phyloP scores from a whole-genome alignment of 805 yeast species.

The Candida awuae region DNA sequence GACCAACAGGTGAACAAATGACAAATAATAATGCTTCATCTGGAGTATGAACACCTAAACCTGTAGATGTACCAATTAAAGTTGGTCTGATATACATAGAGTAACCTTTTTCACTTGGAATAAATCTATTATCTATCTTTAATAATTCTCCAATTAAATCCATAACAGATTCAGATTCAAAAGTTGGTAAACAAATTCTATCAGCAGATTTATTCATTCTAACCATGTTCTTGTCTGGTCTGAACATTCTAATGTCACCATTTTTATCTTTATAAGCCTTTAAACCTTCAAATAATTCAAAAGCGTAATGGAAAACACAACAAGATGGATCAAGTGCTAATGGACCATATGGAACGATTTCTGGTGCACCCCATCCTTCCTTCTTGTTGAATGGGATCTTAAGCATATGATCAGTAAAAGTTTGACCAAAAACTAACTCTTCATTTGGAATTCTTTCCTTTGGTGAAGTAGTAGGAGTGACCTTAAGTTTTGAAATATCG shows the following conservation, averaged over 20 bases:
- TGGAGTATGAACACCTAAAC: constrained; percentile 82
- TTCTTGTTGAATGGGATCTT: constrained; percentile 72
- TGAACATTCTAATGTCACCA: constrained; percentile 70
- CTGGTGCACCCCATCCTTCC: constrained; percentile 84
- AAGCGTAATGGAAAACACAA: constrained; percentile 89
- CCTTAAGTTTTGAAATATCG: constrained; percentile 46
- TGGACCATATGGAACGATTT: constrained; percentile 76
- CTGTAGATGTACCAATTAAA: constrained; percentile 84
- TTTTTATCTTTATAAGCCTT: constrained; percentile 73
- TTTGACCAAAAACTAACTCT: constrained; percentile 58
- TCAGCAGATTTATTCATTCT: constrained; percentile 86
- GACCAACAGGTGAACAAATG: constrained; percentile 94
- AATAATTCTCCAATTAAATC: constrained; percentile 71
- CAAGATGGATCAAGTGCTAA: constrained; percentile 78
- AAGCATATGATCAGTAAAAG: constrained; percentile 86
- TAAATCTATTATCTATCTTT: constrained; percentile 63
- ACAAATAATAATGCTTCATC: constrained; percentile 74
- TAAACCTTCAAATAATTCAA: constrained; percentile 92
- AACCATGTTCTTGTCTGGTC: constrained; percentile 86
- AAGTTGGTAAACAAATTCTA: constrained; percentile 82
- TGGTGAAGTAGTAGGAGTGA: constrained; percentile 42
- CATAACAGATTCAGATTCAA: constrained; percentile 70
- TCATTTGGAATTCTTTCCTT: constrained; percentile 52
- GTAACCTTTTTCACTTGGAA: constrained; percentile 83
- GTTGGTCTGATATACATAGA: constrained; percentile 93